Evolutionary conservation across 106 monocot genomes (phyloP), one percentile per base, ranked within the genome.

Genomic region (Allium cepa): DNA sequence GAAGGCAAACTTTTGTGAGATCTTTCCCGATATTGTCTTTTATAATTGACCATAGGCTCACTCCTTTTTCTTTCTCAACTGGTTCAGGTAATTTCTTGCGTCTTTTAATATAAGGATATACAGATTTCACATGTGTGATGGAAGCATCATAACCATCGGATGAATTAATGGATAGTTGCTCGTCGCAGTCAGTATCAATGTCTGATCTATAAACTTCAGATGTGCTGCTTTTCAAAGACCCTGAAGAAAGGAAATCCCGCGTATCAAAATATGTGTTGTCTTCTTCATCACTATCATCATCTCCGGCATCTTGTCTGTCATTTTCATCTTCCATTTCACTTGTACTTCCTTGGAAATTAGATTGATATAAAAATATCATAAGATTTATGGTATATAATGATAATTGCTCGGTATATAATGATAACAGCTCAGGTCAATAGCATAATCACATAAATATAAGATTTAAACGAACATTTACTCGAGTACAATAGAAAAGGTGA

Each of bases 11-110:
- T 84, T 85, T 99, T 4, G 97, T 92, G n/a, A 99, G 83, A 83
- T 99, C 97, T 64, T 99, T 99, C 55, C 97, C 97, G 26, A 99
- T 92, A 58, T 99, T 99, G 75, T 99, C 97, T 77, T 99, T 92
- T 53, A 99, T 99, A 87, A 99, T 92, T 55, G 89, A 84, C 97
- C 97, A 99, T 9, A 99, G 84, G 70, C 97, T 99, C 49, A 92
- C 97, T 65, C 92, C 97, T 77, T 92, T 92, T 72, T 97, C 97
- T 56, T 92, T 97, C 66, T 92, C 92, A 71, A 81, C 68, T 66
- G 97, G 97, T 74, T 92, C 92, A 52, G 97, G 97, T 68, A 97
- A 68, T 60, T 90, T 97, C 65, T 77, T 86, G 9, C 97, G 88
- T 50, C 97, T 89, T 67, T 82, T 87, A 53, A 97, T 70, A 65